Evolutionary conservation across 345 rosid genomes (phyloP).

Genomic region (Citrus australasica): DNA sequence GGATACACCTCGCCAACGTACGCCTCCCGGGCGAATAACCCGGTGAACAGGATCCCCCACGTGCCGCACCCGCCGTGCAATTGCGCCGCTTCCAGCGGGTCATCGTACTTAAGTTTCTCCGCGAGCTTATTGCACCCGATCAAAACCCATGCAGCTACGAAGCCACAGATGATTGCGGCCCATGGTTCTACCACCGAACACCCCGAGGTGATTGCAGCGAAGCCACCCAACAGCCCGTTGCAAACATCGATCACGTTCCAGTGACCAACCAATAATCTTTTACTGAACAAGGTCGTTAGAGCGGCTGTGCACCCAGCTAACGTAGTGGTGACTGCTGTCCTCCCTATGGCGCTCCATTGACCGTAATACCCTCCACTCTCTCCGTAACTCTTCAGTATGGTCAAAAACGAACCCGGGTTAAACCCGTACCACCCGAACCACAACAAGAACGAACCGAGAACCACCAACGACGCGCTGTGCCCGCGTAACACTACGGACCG

Average conservation of each 20-base stretch:
- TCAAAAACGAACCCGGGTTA: slow-evolving; percentile 60
- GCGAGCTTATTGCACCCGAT: slow-evolving; percentile 61
- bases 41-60: slow-evolving; percentile 77
- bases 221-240: slow-evolving; percentile 77
- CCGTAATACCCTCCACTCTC: slow-evolving; percentile 41
- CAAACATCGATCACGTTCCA: slow-evolving; percentile 81
- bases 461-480: slow-evolving; percentile 66
- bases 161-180: slow-evolving; percentile 80
- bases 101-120: slow-evolving; percentile 45
- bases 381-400: slow-evolving; percentile 37
- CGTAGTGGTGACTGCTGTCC: slow-evolving; percentile 82
- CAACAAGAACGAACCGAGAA: slow-evolving; percentile 63
- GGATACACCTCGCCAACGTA: slow-evolving; percentile 64
- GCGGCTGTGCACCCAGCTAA: slow-evolving; percentile 81
- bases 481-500: slow-evolving; percentile 55
- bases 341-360: slow-evolving; percentile 77
- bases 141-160: slow-evolving; percentile 58
- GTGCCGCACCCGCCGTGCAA: slow-evolving; percentile 83
- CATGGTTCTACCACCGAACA: slow-evolving; percentile 85
- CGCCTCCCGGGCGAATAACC: slow-evolving; percentile 45
- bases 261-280: slow-evolving; percentile 60
- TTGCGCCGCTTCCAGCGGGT: slow-evolving; percentile 74
- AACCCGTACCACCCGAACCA: slow-evolving; percentile 95
- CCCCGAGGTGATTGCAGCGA: slow-evolving; percentile 80
- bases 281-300: slow-evolving; percentile 66